Base-by-base conservation (phyloP, 257 asterid genomes). In the Nemophila menziesii region DNA sequence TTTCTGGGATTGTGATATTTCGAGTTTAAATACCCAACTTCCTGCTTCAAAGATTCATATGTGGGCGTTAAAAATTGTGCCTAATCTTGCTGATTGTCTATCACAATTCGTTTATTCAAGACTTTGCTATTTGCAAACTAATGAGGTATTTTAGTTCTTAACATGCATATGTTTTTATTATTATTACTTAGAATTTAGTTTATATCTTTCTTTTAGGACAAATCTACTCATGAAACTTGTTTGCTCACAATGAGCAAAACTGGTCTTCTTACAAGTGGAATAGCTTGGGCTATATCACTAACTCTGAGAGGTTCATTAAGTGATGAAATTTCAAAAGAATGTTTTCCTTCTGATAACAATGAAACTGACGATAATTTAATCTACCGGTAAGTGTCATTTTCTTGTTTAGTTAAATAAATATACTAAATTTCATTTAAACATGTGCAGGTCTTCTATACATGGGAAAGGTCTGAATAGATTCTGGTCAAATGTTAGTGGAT, bases 251-350 rank as follows among this genome's bases (percentile, higher is more conserved):
- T 20, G 44, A 57, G 55, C 7, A 65, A 56, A 20, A 48, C 65
- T 44, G 39, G 55, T 59, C 85, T 90, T 68, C 61, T 90, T 65
- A 84, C 72, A 39, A 38, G 65, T 41, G 94, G 96, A 62, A 70
- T 74, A 66, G 98, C 94, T 24, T 85, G 98, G 98, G 83, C 92
- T 22, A 54, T 90, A 63, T 85, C 98, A 24, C 93, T 90, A 44
- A 64, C 94, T 11, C 59, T 72, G 63, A 72, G 81, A 64, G 59
- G 80, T 62, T 42, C 67, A 60, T 49, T 74, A 21, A 16, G 43
- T 23, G 98, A 81, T 18, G 96, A 85, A 62, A 61, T 89, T 40
- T 72, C 75, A 50, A 70, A 79, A 57, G 55, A 51, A 46, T 89
- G 87, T 56, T 85, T 89, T 46, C 73, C 82, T 20, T 58, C 56